Base-by-base conservation (phyloP, 1,284 basidiomycete species). In the Violaceomyces palustris region DNA sequence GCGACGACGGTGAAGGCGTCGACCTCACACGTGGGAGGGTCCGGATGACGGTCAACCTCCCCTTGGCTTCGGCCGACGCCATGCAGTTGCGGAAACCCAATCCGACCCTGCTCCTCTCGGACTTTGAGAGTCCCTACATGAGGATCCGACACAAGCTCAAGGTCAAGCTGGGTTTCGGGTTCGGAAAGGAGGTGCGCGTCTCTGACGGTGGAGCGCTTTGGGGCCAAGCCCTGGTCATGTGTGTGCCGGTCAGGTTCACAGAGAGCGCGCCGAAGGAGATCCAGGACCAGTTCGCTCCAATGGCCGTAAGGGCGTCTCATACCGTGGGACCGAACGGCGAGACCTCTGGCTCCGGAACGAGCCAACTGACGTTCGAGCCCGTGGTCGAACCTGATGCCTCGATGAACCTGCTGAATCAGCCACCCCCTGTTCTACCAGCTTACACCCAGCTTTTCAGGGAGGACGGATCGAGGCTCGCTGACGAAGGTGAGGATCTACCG, bases 401-500 rank as follows among this genome's bases (percentile, higher is more conserved):
- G n/a, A n/a, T n/a, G n/a, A n/a, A n/a, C n/a, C n/a, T n/a, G n/a
- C n/a, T n/a, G n/a, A n/a, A n/a, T n/a, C n/a, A n/a, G n/a, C n/a
- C n/a, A n/a, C n/a, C n/a, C n/a, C 63, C 67, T 14, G 39, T 69
- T 24, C 46, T 73, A 29, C 70, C 70, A 10, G 69, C 69, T 1
- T 73, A 73, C 41, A 61, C 67, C 11, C 70, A 73, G 39, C 52
- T 73, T 5, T 73, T 73, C 58, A 53, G 69, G 12, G 70, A 72
- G 35, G 70, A 73, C 19, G 70, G 70, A 28, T 72, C 70, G 18
- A 53, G 70, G 5, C 51, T 73, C 28, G 68, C 60, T 4, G 69
- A 73, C 32, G 69, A 72, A 19, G 63, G 62, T 8, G 70, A 73
- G 26, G 66, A 68, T 30, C 51, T 73, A 24, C 70, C 70, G n/a